Evolutionary conservation across 2,329 filamentous ascomycete genomes (phyloP), one percentile per base, ranked within the genome.

Genomic region (Aspergillus candidus): DNA sequence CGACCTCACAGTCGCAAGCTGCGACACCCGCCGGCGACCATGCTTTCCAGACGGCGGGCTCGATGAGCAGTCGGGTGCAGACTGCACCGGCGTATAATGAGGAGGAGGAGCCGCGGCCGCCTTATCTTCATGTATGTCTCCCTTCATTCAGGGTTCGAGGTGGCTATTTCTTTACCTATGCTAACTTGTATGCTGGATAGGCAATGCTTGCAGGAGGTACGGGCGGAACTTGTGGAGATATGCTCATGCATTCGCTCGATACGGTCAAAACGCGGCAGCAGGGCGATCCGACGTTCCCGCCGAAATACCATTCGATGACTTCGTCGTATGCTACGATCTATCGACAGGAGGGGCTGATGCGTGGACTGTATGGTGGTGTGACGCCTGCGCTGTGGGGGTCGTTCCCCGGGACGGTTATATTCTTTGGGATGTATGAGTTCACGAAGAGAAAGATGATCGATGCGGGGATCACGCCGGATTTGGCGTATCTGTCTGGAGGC

Each of bases 221-320:
- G 41, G 93, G 94, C 61, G 93, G 93, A 41, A 90, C 87, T 12
- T 94, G 86, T 44, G 93, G 94, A 47, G 93, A 98, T 68, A 86
- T 98, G 78, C 74, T 98, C 54, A 98, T 98, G 93, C 93, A 98
- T 72, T 97, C 91, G 36, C 79, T 98, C 61, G 93, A 98, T 68
- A 98, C 93, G 1, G 93, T 98, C 59, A 98, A 98, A 72, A 98
- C 93, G 37, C 81, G 93, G 56, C 94, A 98, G 67, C 93, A 98
- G 70, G 93, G 91, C 60, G 93, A 97, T 61, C 90, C 91, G 35
- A 85, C 93, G 63, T 79, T 95, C 48, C 93, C 93, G 15, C 86
- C 93, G 1, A 94, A 87, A 70, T 98, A 98, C 70, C 84, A 86
- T 10, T 91, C 88, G 12, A 82, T 97, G 67, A 86, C 86, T 32